Conservation (phyloP, 257 asterid genomes). For the Solanum commersonii region DNA sequence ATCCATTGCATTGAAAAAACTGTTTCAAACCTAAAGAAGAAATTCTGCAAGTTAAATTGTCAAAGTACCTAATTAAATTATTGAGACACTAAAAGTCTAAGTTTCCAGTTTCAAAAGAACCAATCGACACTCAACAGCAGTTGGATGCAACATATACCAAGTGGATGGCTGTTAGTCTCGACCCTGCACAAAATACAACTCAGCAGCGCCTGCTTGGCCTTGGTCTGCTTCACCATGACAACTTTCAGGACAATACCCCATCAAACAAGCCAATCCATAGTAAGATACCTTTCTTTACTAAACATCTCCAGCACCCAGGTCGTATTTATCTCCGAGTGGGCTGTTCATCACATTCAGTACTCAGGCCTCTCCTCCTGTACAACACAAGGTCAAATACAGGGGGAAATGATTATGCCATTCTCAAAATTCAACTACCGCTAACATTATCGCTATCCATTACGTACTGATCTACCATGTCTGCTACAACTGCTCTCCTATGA, state of each 20-base stretch:
- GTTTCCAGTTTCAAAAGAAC: not conserved
- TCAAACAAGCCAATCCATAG: constrained; percentile 24
- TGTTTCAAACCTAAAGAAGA: not conserved
- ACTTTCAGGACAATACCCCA: constrained; percentile 12
- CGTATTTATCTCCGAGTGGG: constrained; percentile 22
- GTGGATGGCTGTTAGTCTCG: constrained; percentile 8
- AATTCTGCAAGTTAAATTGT: not conserved
- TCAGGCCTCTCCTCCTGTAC: constrained; percentile 61
- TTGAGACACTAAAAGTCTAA: not conserved
- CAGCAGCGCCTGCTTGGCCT: constrained; percentile 19
- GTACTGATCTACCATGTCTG: constrained; percentile 30
- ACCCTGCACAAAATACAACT: constrained; percentile 13
- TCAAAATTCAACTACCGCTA: constrained; percentile 55
- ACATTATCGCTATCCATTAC: constrained; percentile 39
- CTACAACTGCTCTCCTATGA: constrained; percentile 22
- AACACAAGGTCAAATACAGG: constrained; percentile 80
- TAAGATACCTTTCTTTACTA: constrained; percentile 19
- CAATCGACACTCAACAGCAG: not conserved
- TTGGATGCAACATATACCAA: constrained; percentile 7
- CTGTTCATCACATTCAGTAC: constrained; percentile 28
- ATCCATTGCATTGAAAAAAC: not conserved
- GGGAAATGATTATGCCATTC: constrained; percentile 54
- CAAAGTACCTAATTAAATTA: not conserved
- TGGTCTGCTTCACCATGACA: constrained; percentile 13
- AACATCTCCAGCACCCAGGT: constrained; percentile 21